Evolutionary conservation across 2,329 filamentous ascomycete genomes (phyloP).

Genomic region (Drechslerella dactyloides): DNA sequence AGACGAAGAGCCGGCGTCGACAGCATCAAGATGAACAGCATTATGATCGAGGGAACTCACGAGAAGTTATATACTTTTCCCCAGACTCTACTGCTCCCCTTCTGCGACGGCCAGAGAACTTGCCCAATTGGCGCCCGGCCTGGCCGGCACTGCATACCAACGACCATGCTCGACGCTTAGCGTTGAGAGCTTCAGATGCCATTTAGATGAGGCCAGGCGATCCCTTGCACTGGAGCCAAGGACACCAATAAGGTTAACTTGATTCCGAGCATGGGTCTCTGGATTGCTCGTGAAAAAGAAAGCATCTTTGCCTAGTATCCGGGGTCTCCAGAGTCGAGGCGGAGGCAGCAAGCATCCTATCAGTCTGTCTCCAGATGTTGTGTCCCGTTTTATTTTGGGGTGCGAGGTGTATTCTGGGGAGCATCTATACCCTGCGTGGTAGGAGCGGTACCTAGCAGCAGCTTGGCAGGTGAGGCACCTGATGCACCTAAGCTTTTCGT

Average conservation of each 20-base stretch:
- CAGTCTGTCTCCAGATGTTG: slow-evolving; percentile 30
- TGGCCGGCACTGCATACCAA: slow-evolving; percentile 28
- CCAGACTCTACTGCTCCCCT: slow-evolving; percentile 10
- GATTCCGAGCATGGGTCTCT: slow-evolving; percentile 37
- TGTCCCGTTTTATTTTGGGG: slow-evolving; percentile 15
- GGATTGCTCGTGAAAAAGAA: slow-evolving; percentile 43
- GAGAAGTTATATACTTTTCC: slow-evolving; percentile 49
- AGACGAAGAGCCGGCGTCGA: slow-evolving; percentile 41
- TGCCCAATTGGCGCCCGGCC: slow-evolving; percentile 43
- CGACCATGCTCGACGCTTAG: slow-evolving; percentile 32
- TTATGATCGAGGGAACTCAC: slow-evolving; percentile 28
- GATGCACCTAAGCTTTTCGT: slow-evolving; percentile 27
- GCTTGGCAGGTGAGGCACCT: slow-evolving; percentile 48
- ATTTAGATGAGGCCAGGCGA: slow-evolving; percentile 34
- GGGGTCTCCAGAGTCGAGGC: slow-evolving; percentile 1
- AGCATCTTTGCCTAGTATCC: slow-evolving; percentile 37
- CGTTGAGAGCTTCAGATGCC: slow-evolving; percentile 38
- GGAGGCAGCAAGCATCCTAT: slow-evolving; percentile 25
- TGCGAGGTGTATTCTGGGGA: slow-evolving; percentile 30
- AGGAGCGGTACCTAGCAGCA: slow-evolving; percentile 37
- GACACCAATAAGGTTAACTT: slow-evolving; percentile 49
- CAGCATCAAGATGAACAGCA: slow-evolving; percentile 21
- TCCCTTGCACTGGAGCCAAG: slow-evolving; percentile 27
- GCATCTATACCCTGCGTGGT: slow-evolving; percentile 47
- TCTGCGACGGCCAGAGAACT: slow-evolving; percentile 18